Percentiles rank a stretch among this genome's conserved stretches.
Conservation (phyloP, 352 stramenopile species). For the Thalassiosira tumida region DNA sequence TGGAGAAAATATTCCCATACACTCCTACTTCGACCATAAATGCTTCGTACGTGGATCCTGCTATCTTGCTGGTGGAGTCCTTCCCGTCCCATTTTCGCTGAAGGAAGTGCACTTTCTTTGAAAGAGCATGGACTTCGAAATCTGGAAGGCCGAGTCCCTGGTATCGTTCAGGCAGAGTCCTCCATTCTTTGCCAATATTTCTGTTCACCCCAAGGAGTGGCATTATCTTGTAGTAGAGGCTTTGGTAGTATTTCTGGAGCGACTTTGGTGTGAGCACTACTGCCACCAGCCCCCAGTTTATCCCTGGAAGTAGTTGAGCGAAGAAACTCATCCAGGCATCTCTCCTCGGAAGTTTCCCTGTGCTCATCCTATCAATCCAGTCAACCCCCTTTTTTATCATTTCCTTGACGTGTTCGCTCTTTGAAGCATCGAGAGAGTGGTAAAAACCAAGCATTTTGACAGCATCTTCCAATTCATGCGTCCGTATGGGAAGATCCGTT, state of each 20-base stretch:
- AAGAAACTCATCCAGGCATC: not conserved
- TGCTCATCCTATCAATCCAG: conserved; percentile 3
- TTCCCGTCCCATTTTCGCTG: not conserved
- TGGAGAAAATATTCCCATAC: not conserved
- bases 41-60: not conserved
- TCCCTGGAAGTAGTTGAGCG: not conserved
- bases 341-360: not conserved
- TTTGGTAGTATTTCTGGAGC: not conserved
- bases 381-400: conserved; percentile 30
- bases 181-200: not conserved
- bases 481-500: conserved; percentile 20
- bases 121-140: not conserved
- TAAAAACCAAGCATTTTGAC: conserved; percentile 47
- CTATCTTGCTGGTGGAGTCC: not conserved
- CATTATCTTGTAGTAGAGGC: not conserved
- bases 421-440: not conserved
- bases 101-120: not conserved
- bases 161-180: not conserved
- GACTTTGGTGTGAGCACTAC: not conserved
- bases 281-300: not conserved
- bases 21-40: conserved; percentile 29
- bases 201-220: not conserved
- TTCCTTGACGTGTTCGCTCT: not conserved
- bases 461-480: not conserved
- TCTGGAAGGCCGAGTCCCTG: not conserved